Evolutionary conservation across 306 rosid genomes (phyloP).

Genomic region (Dryas drummondii): DNA sequence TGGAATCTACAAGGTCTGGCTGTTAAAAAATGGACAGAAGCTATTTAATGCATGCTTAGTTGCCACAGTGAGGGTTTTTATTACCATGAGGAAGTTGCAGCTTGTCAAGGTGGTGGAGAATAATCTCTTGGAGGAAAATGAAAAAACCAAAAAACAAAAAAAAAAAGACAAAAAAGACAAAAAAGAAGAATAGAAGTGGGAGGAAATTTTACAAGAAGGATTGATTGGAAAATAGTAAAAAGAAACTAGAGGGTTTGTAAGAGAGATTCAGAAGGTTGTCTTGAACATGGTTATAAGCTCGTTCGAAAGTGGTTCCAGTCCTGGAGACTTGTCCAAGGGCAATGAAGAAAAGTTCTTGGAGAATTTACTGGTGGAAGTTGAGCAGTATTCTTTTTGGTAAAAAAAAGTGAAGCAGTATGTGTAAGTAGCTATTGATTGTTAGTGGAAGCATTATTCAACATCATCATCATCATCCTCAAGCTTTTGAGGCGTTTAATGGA

Average conservation of each 20-base stretch:
- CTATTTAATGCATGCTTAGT: constrained; percentile 1
- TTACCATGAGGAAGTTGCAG: not conserved
- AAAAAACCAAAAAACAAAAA: not conserved
- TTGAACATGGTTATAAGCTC: not conserved
- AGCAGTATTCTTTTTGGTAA: too few species aligned
- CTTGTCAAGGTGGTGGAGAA: constrained; percentile 10
- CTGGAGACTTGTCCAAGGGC: not conserved
- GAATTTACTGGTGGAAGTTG: not conserved
- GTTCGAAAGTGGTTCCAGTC: constrained; percentile 7
- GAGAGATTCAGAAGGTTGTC: not conserved
- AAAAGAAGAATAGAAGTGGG: not conserved
- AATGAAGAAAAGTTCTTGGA: constrained; percentile 1
- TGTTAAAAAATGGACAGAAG: not conserved
- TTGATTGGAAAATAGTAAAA: not conserved
- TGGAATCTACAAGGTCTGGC: constrained; percentile 10
- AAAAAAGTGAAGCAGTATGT: not conserved
- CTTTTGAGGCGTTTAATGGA: not conserved
- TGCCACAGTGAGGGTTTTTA: not conserved
- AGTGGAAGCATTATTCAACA: not conserved
- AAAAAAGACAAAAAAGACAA: not conserved
- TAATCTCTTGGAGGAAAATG: not conserved
- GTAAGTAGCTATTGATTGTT: not conserved
- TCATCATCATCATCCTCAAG: not conserved
- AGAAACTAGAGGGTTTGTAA: not conserved
- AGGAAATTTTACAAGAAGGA: not conserved